Evolutionary conservation across 2,329 filamentous ascomycete genomes (phyloP).

Genomic region (Biscogniauxia marginata): DNA sequence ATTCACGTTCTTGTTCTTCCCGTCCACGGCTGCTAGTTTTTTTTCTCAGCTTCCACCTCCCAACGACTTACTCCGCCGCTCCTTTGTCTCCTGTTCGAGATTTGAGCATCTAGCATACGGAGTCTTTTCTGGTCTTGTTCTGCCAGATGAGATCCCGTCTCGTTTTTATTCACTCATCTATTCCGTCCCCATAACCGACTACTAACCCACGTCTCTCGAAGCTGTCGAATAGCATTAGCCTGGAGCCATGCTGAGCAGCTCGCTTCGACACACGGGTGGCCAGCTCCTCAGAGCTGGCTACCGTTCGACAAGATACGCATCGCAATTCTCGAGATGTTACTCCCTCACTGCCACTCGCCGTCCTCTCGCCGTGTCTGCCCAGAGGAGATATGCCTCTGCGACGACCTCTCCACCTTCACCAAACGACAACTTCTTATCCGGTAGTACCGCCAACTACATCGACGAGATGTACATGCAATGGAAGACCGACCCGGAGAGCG

Average conservation of each 20-base stretch:
- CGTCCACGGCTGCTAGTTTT: slow-evolving; percentile 5
- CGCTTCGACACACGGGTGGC: slow-evolving; percentile 63
- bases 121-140: slow-evolving; percentile 11
- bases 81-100: slow-evolving; percentile 37
- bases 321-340: slow-evolving; percentile 39
- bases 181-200: slow-evolving; percentile 4
- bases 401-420: slow-evolving; percentile 64
- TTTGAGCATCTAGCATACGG: slow-evolving; percentile 12
- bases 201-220: slow-evolving; percentile 12
- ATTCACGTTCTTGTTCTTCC: slow-evolving; percentile 13
- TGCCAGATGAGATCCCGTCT: slow-evolving; percentile 8
- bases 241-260: slow-evolving; percentile 69
- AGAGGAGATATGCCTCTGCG: slow-evolving; percentile 55
- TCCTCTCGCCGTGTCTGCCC: slow-evolving; percentile 48
- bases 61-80: slow-evolving; percentile 50
- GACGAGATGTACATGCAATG: slow-evolving; percentile 99
- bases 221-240: slow-evolving; percentile 34
- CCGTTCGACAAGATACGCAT: slow-evolving; percentile 38
- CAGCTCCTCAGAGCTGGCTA: slow-evolving; percentile 60
- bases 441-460: slow-evolving; percentile 97
- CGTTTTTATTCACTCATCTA: not conserved
- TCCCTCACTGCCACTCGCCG: slow-evolving; percentile 48
- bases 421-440: slow-evolving; percentile 94
- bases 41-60: slow-evolving; percentile 11
- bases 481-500: slow-evolving; percentile 89